Evolutionary conservation across 441 rosid genomes (phyloP).

Genomic region (Monsonia emarginata): DNA sequence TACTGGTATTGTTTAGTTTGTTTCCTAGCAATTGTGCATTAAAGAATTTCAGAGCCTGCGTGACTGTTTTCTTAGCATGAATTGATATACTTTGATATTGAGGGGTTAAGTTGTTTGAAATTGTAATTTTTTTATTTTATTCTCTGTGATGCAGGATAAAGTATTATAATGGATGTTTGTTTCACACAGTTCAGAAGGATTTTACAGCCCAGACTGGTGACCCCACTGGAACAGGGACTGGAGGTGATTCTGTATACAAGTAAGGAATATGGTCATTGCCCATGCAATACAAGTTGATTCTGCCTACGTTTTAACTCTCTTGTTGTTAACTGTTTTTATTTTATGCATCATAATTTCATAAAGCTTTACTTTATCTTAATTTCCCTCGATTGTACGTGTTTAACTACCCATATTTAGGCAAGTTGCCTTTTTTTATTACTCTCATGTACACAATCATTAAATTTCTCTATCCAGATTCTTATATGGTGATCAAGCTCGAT

Average conservation of each 20-base stretch:
- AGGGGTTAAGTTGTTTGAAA: background rate
- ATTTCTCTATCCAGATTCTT: conserved; percentile 45
- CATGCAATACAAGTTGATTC: background rate
- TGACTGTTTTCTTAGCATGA: background rate
- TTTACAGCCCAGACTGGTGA: conserved; percentile 94
- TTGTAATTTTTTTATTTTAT: background rate
- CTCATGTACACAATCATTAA: background rate
- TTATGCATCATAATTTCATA: background rate
- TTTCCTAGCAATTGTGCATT: background rate
- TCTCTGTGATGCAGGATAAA: conserved; percentile 43
- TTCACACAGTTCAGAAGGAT: conserved; percentile 86
- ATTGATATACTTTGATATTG: background rate
- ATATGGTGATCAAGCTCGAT: conserved; percentile 87
- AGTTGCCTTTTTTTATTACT: background rate
- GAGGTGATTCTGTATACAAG: conserved; percentile 87
- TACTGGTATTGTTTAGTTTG: background rate
- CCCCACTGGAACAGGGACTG: conserved; percentile 70
- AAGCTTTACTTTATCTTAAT: background rate
- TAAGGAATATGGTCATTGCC: conserved; percentile 21
- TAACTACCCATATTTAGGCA: background rate
- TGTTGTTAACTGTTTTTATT: background rate
- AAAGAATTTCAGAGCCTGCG: background rate
- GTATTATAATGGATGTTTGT: conserved; percentile 76
- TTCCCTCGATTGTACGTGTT: background rate
- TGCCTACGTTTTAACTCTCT: background rate